These are phyloP conservation scores for Jaltomata sinuosa DNA, from an alignment of 257 asterid species.

Conservation along the genomic window DNA sequence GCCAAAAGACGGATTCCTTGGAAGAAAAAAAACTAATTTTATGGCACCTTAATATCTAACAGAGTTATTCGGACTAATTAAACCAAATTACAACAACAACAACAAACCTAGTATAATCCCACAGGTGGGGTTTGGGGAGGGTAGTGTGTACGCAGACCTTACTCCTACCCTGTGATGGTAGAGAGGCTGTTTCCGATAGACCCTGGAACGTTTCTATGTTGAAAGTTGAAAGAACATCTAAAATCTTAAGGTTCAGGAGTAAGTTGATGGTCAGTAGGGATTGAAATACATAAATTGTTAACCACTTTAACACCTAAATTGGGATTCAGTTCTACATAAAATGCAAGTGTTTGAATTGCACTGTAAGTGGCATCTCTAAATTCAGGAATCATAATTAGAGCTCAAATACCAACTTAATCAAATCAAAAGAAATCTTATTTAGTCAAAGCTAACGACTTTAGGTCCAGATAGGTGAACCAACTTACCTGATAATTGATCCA, in stretches of 20 bases:
- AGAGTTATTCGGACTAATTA: not conserved
- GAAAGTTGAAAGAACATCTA: not conserved
- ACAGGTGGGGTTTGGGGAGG: too few relatives aligned
- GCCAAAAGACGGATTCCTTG: not conserved
- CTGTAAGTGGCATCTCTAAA: not conserved
- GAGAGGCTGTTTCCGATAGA: too few relatives aligned
- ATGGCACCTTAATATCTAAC: not conserved
- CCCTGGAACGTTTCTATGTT: not conserved
- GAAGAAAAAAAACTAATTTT: not conserved
- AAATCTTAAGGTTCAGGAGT: not conserved
- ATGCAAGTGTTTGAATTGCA: not conserved
- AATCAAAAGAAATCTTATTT: not conserved
- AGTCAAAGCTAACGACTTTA: not conserved
- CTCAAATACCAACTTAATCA: not conserved
- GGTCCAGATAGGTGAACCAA: not conserved
- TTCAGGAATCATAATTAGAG: not conserved
- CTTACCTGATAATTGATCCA: conserved; percentile 62
- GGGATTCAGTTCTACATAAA: not conserved
- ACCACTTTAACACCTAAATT: not conserved
- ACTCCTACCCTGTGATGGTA: too few relatives aligned
- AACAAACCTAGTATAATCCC: too few relatives aligned
- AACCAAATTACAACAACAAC: not conserved
- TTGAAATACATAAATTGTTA: not conserved
- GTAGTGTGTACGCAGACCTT: too few relatives aligned
- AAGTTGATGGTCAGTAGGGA: not conserved